phyloP scores from a whole-genome alignment of 257 asterid species.

The Ocimum tenuiflorum region DNA sequence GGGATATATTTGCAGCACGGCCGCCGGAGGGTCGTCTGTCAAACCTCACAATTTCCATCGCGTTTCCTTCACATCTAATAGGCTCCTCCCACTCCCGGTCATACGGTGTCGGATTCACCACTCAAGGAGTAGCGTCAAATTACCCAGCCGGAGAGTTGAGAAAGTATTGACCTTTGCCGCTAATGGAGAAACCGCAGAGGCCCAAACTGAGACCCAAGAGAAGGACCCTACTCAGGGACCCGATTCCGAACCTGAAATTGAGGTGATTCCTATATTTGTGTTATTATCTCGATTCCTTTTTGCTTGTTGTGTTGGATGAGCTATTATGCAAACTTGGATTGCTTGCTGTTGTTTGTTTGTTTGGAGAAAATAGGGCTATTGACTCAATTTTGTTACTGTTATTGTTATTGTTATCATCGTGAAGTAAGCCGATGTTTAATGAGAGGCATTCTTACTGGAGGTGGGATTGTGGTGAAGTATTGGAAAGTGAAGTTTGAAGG shows the following conservation, averaged over 20 bases:
- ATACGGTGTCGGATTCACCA: constrained; percentile 23
- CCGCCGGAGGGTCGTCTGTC: constrained; percentile 23
- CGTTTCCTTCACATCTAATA: constrained; percentile 22
- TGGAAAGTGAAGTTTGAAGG: constrained; percentile 4
- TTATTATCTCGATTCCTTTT: neutral
- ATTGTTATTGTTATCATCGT: neutral
- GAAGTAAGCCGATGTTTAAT: neutral
- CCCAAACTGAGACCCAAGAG: constrained; percentile 40
- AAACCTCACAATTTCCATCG: constrained; percentile 17
- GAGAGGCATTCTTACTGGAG: neutral
- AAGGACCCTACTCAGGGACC: constrained; percentile 27
- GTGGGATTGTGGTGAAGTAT: neutral
- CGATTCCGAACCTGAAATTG: constrained; percentile 32
- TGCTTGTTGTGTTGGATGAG: neutral
- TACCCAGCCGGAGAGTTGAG: constrained; percentile 22
- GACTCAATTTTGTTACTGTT: neutral
- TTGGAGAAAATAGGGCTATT: neutral
- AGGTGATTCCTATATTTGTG: constrained; percentile 24
- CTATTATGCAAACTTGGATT: neutral
- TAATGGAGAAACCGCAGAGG: constrained; percentile 41
- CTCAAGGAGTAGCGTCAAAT: constrained; percentile 19
- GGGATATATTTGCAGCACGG: constrained; percentile 26
- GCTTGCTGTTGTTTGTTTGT: neutral
- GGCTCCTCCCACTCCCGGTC: constrained; percentile 22
- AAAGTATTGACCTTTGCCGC: constrained; percentile 32